A percentile compares a stretch with the other conserved stretches of the same genome.
Conservation (phyloP, 129 eudicot species). For the Artemisia argyi region DNA sequence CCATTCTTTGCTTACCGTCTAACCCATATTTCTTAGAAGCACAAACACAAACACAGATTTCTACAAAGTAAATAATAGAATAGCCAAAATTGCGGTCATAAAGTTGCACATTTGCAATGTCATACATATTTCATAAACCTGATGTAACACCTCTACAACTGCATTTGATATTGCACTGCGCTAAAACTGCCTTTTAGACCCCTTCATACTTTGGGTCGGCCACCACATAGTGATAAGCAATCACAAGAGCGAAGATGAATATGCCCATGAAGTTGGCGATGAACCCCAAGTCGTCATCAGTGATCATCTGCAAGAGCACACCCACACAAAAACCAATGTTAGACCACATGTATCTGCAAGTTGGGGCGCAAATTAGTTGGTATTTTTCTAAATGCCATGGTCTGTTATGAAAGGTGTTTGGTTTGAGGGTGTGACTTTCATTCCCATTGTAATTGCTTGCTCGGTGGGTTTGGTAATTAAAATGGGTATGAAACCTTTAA, state of each 20-base stretch:
- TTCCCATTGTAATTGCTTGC: background rate
- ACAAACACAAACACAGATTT: too few species aligned
- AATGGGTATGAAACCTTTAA: too few species aligned
- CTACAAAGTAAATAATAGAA: background rate
- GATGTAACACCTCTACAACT: conserved; percentile 24
- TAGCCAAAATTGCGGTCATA: background rate
- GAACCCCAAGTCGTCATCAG: conserved; percentile 69
- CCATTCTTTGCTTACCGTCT: too few species aligned
- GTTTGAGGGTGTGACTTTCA: background rate
- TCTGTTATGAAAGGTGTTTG: too few species aligned
- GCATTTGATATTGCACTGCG: background rate
- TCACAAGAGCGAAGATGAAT: conserved; percentile 50
- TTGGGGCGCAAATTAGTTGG: too few species aligned
- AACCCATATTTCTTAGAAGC: background rate
- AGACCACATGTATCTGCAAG: conserved; percentile 1
- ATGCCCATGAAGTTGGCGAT: conserved; percentile 70
- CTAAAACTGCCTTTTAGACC: conserved; percentile 21
- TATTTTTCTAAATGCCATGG: too few species aligned
- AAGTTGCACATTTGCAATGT: background rate
- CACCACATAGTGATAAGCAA: conserved; percentile 69
- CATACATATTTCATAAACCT: conserved; percentile 15
- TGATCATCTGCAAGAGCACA: conserved; percentile 62
- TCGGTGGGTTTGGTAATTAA: too few species aligned
- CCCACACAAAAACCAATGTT: conserved; percentile 1
- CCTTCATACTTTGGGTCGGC: conserved; percentile 74